Conservation (phyloP, 2,329 filamentous ascomycete genomes). For the Zasmidium cellare region DNA sequence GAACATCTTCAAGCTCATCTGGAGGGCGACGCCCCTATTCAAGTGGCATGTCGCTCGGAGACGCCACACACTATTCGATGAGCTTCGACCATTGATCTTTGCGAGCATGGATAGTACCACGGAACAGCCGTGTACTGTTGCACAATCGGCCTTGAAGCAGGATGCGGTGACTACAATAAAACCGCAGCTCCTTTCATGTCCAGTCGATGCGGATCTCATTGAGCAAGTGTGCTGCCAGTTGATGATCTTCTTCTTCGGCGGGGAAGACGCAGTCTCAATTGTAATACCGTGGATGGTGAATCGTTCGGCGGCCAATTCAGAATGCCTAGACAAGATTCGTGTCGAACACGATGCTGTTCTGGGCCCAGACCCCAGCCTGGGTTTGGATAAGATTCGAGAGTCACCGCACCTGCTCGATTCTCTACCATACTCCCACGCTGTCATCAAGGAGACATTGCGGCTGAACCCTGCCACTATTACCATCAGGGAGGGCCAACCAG, state of each 20-base stretch:
- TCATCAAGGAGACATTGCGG: conserved; percentile 1
- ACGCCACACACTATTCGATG: neutral
- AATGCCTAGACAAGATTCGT: neutral
- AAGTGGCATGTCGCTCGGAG: no score
- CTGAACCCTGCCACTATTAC: neutral
- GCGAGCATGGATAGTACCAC: neutral
- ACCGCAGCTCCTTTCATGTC: neutral
- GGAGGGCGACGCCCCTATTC: no score
- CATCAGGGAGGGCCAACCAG: neutral
- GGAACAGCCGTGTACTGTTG: neutral
- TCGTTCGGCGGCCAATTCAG: neutral
- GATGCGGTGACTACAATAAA: neutral
- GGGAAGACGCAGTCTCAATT: neutral
- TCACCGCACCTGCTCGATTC: neutral
- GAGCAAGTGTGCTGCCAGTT: neutral
- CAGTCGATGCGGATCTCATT: neutral
- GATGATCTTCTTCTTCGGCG: neutral
- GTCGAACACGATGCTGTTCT: neutral
- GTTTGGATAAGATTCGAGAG: neutral
- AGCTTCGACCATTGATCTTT: neutral
- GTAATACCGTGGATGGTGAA: neutral
- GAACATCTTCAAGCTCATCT: no score
- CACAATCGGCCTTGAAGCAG: neutral
- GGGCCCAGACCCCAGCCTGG: neutral
- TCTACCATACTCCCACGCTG: neutral